Conservation (phyloP, 371 early-diverging fungal genomes). For the Zopfochytrium polystomum region DNA sequence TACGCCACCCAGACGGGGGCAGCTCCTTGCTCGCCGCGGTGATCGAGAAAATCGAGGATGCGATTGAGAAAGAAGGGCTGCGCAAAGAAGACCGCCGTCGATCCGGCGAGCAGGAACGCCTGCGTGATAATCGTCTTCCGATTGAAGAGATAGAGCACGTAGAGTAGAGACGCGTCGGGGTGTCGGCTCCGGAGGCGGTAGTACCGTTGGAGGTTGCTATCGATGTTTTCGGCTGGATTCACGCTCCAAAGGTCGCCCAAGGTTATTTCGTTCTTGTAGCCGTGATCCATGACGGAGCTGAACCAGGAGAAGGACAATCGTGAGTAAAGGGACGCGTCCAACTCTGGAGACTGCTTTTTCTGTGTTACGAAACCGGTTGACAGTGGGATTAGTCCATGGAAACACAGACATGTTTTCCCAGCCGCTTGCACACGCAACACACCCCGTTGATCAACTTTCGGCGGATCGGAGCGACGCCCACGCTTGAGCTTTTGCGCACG, state of each 20-base stretch:
- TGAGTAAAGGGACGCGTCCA: constrained; percentile 57
- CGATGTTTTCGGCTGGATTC: constrained; percentile 10
- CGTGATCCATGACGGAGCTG: constrained; percentile 62
- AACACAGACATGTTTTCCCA: no score
- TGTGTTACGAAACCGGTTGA: no score
- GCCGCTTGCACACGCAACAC: no score
- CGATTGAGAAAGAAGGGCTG: constrained; percentile 38
- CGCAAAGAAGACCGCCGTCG: constrained; percentile 27
- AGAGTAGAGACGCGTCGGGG: constrained; percentile 11
- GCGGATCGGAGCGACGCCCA: no score
- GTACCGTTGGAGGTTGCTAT: background rate
- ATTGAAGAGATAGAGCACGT: constrained; percentile 13
- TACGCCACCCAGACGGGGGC: constrained; percentile 28
- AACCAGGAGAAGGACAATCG: constrained; percentile 72
- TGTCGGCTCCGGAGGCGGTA: background rate
- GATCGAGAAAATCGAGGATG: constrained; percentile 27
- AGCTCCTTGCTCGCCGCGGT: constrained; percentile 12
- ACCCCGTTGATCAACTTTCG: no score
- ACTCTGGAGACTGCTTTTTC: constrained; percentile 23
- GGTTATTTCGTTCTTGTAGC: constrained; percentile 55
- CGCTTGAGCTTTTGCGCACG: no score
- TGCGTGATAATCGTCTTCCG: constrained; percentile 10
- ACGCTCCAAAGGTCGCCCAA: constrained; percentile 46
- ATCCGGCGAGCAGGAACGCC: constrained; percentile 13
- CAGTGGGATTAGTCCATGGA: no score